phyloP scores from a whole-genome alignment of 208 protist genomes.

The Wallacemonas collosoma region DNA sequence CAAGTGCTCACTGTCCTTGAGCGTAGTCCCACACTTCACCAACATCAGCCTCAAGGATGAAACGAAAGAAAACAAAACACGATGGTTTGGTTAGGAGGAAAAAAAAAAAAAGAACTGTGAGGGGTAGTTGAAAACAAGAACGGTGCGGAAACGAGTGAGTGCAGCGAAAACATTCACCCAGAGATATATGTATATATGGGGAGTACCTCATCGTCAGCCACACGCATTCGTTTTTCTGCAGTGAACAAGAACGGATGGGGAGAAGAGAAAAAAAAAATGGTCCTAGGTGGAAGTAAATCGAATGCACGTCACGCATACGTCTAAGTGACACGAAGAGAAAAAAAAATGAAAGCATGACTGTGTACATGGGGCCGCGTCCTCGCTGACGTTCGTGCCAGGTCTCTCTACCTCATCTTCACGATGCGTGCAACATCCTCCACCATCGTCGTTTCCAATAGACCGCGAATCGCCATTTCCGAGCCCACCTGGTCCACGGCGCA shows the following conservation, averaged over 20 bases:
- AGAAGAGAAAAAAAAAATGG: slow-evolving; percentile 1
- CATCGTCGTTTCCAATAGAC: slow-evolving; percentile 19
- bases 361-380: neutral
- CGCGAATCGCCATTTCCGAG: slow-evolving; percentile 47
- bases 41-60: too few relatives aligned
- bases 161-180: too few relatives aligned
- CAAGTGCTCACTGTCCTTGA: too few relatives aligned
- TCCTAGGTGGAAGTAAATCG: too few relatives aligned
- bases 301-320: too few relatives aligned
- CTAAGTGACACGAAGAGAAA: neutral
- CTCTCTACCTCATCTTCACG: slow-evolving; percentile 9
- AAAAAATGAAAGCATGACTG: neutral
- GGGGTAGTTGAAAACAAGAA: slow-evolving; percentile 11
- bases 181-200: too few relatives aligned
- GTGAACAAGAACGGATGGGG: neutral
- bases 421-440: neutral
- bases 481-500: slow-evolving; percentile 63
- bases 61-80: slow-evolving; percentile 16
- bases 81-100: slow-evolving; percentile 6
- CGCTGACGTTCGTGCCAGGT: too few relatives aligned
- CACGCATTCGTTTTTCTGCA: too few relatives aligned
- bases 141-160: too few relatives aligned
- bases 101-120: slow-evolving; percentile 19
- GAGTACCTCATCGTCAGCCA: too few relatives aligned
- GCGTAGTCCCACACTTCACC: too few relatives aligned